Percentiles rank a stretch among this genome's conserved stretches.
These are phyloP conservation scores for Aegle marmelos DNA, from an alignment of 345 rosid species.

Conservation along the genomic window DNA sequence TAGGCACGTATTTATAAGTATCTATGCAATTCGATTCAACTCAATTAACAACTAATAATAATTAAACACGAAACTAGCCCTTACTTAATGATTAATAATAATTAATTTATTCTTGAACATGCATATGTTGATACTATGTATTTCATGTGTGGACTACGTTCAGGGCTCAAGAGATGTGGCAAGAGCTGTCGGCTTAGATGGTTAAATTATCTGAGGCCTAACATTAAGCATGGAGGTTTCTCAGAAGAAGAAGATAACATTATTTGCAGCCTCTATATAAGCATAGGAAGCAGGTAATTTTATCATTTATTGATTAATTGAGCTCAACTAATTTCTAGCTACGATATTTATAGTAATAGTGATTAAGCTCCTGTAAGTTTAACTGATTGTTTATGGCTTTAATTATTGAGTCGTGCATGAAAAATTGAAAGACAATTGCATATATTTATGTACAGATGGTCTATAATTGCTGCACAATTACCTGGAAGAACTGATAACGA, in stretches of 20 bases:
- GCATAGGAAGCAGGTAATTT: constrained; percentile 53
- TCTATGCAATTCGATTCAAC: no score
- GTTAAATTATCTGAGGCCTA: constrained; percentile 60
- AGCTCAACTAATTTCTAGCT: neutral
- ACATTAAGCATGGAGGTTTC: constrained; percentile 58
- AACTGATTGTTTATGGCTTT: neutral
- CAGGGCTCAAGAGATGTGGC: constrained; percentile 60
- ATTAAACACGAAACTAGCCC: neutral
- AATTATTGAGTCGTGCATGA: neutral
- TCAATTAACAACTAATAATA: no score
- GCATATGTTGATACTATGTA: neutral
- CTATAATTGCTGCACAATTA: constrained; percentile 76
- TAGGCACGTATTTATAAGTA: constrained; percentile 32
- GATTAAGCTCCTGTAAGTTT: neutral
- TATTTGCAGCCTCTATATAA: constrained; percentile 50
- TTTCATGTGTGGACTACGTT: neutral
- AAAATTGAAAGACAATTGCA: no score
- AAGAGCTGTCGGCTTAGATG: constrained; percentile 58
- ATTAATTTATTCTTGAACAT: neutral
- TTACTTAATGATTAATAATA: neutral
- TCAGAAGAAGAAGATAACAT: constrained; percentile 58
- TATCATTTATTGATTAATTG: neutral
- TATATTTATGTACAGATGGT: constrained; percentile 47
- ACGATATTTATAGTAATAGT: no score
- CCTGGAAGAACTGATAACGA: constrained; percentile 86